A percentile compares a stretch with the other conserved stretches of the same genome.
phyloP scores from a whole-genome alignment of 768 basidiomycete species.

The Galerina sulciceps region DNA sequence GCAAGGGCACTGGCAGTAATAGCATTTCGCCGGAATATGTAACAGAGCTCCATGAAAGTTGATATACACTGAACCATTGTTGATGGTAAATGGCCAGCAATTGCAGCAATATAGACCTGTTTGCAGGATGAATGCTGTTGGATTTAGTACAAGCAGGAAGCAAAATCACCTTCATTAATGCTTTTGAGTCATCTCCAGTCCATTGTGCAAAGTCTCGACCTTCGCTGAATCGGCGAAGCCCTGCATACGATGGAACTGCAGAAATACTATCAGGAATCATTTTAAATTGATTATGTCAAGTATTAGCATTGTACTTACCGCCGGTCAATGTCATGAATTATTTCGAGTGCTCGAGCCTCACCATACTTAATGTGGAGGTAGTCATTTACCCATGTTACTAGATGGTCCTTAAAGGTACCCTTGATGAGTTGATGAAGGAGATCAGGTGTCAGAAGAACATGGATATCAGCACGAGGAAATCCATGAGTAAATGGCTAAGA shows the following conservation, averaged over 20 bases:
- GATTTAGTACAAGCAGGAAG: too few relatives aligned
- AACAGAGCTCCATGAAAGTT: conserved; percentile 33
- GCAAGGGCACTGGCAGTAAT: conserved; percentile 20
- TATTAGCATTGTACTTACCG: too few relatives aligned
- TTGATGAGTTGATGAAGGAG: conserved; percentile 45
- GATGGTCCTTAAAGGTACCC: conserved; percentile 45
- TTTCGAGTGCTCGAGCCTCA: conserved; percentile 22
- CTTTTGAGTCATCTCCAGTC: conserved; percentile 38
- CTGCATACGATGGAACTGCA: conserved; percentile 24
- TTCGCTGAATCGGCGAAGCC: conserved; percentile 24
- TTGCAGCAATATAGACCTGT: conserved; percentile 30
- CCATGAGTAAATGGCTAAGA: conserved; percentile 32
- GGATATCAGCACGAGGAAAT: conserved; percentile 37
- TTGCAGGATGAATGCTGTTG: too few relatives aligned
- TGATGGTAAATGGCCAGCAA: conserved; percentile 29
- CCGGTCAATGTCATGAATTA: conserved; percentile 40
- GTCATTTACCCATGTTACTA: conserved; percentile 40
- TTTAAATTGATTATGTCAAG: too few relatives aligned
- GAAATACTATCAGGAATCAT: conserved; percentile 26
- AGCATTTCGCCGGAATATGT: conserved; percentile 18
- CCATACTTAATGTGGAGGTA: conserved; percentile 29
- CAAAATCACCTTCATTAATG: conserved; percentile 39
- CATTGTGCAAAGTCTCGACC: conserved; percentile 27
- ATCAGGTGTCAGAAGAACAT: conserved; percentile 35
- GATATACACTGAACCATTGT: conserved; percentile 28